These are phyloP conservation scores for Nevesoporus exiguus DNA, from an alignment of 768 basidiomycete species.

Conservation along the genomic window DNA sequence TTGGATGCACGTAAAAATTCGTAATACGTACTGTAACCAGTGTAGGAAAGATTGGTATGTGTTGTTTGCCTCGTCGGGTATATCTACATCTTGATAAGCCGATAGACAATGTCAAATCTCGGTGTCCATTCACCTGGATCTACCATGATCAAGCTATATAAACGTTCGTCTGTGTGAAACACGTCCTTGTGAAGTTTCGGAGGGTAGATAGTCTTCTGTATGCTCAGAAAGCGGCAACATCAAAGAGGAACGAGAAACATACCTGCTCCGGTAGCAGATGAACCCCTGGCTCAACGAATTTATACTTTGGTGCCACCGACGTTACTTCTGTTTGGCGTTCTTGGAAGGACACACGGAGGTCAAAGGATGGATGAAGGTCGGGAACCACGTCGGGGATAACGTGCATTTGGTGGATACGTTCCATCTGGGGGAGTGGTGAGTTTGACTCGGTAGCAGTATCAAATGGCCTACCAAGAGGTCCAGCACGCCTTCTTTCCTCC, in stretches of 20 bases:
- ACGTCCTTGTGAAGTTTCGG: constrained; percentile 70
- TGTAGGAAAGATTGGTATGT: constrained; percentile 75
- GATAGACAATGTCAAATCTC: background rate
- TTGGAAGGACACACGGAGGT: constrained; percentile 66
- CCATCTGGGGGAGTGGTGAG: constrained; percentile 59
- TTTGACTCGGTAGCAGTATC: background rate
- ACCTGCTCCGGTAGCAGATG: constrained; percentile 71
- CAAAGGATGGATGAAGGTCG: constrained; percentile 64
- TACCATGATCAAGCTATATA: constrained; percentile 87
- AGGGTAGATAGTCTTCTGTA: constrained; percentile 53
- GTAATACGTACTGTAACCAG: constrained; percentile 69
- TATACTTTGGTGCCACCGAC: constrained; percentile 25
- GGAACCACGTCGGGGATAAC: constrained; percentile 87
- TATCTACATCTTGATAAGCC: constrained; percentile 48
- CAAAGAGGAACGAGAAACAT: constrained; percentile 12
- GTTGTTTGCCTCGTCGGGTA: constrained; percentile 67
- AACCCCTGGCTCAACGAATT: constrained; percentile 64
- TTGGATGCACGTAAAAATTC: background rate
- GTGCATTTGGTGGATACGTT: constrained; percentile 87
- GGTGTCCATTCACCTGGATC: constrained; percentile 66
- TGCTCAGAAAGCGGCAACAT: constrained; percentile 1
- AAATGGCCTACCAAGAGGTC: constrained; percentile 63
- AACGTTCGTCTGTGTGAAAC: constrained; percentile 74
- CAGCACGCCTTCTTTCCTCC: constrained; percentile 80
- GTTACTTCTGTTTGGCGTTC: constrained; percentile 20